Base-by-base conservation (phyloP, 2,329 filamentous ascomycete genomes). In the Alternaria gansuensis region DNA sequence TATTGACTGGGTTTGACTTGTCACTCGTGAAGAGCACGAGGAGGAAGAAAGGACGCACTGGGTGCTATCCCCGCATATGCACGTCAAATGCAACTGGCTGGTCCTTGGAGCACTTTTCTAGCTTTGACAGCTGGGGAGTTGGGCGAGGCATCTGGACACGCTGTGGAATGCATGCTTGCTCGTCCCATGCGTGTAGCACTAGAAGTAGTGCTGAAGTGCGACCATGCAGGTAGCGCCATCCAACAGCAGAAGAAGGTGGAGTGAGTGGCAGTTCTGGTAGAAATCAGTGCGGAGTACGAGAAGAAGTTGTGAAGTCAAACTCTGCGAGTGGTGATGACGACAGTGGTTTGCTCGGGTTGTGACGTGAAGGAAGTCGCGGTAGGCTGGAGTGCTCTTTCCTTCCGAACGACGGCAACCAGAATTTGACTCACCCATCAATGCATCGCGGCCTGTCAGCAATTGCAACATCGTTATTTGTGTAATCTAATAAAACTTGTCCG, bases 391-490 rank as follows among this genome's bases (percentile, higher is more conserved):
- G 41, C 49, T 33, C 54, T 21, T 53, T 26, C 54, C 39, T 17
- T 14, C 24, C 28, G 26, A 45, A 29, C 36, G 37, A n/a, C n/a
- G 49, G 54, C 26, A 53, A 49, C 54, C 28, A 37, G 17, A 36
- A 8, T 53, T 36, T 82, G 61, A 80, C 75, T 17, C 80, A 71
- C 21, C 10, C 79, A 80, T 58, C 74, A 14, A 13, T 33, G 48
- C 37, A 36, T 31, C 33, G 21, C 39, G 13, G 50, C 43, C 23
- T 26, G 29, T 55, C 45, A 37, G 37, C 39, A 23, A 43, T 33
- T 31, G 24, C 34, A 36, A 34, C 39, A 5, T 14, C 29, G 36
- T 48, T 24, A 9, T 24, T 26, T 13, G 29, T 34, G 21, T 24
- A 14, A 36, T n/a, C 23, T 23, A 5, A 34, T 8, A 34, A n/a